Percentiles rank a stretch among this genome's conserved stretches.
These are phyloP conservation scores for Candida parachauliodes DNA, from an alignment of 805 yeast species.

Conservation along the genomic window DNA sequence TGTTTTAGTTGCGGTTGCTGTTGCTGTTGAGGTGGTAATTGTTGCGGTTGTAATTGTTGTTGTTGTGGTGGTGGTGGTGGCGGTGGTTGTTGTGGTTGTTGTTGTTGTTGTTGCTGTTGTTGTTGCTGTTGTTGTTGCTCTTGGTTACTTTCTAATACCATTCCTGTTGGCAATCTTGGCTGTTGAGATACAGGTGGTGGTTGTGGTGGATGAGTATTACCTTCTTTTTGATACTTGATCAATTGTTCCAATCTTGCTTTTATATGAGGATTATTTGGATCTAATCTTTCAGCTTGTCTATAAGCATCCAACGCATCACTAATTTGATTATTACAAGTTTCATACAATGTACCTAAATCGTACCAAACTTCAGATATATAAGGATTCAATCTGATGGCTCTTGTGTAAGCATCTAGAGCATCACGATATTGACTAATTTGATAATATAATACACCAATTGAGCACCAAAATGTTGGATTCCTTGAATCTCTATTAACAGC, in stretches of 20 bases:
- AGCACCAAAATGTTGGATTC: conserved; percentile 98
- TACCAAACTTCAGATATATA: conserved; percentile 98
- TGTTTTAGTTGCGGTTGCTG: conserved; percentile 4
- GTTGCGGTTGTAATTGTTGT: conserved; percentile 10
- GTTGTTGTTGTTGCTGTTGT: conserved; percentile 15
- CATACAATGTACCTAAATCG: conserved; percentile 94
- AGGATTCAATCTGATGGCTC: conserved; percentile 94
- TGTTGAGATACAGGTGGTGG: conserved; percentile 68
- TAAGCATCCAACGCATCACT: conserved; percentile 96
- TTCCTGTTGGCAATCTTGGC: conserved; percentile 58
- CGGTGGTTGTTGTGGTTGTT: conserved; percentile 7
- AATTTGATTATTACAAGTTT: conserved; percentile 94
- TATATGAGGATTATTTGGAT: conserved; percentile 91
- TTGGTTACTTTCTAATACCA: conserved; percentile 51
- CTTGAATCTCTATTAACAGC: conserved; percentile 96
- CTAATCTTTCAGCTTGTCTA: conserved; percentile 91
- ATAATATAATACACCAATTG: conserved; percentile 92
- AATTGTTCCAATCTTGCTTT: conserved; percentile 88
- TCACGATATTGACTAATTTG: conserved; percentile 95
- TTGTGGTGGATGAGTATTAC: conserved; percentile 58
- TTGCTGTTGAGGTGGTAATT: neutral
- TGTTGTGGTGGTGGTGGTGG: conserved; percentile 10
- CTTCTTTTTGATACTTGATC: conserved; percentile 66
- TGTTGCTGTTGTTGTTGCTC: conserved; percentile 20
- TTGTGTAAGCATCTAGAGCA: conserved; percentile 94